Base-by-base conservation (phyloP, 192 early-diverging fungal species). In the Coemansia pectinata region DNA sequence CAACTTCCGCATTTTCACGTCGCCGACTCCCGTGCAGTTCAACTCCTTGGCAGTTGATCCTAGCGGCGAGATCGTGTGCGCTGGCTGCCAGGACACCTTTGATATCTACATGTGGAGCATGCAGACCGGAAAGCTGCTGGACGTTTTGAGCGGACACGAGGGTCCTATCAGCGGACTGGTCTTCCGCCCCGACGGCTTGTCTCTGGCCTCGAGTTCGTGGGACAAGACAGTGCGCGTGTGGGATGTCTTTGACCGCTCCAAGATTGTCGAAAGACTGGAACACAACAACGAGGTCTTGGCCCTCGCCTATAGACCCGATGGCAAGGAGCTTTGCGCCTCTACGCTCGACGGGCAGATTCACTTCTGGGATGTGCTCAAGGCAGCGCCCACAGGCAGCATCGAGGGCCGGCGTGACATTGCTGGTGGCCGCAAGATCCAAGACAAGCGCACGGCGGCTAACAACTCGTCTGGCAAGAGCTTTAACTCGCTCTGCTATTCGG, bases 101-200 rank as follows among this genome's bases (percentile, higher is more conserved):
- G 97, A 98, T 71, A 95, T 99, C 41, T 98, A 89, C 76, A 90
- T 98, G 65, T 99, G 98, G 98, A 94, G 93, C 62, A 94, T 99
- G 69, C 96, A 98, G 74, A 99, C 96, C 0, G 98, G 98, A n/a
- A 94, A 96, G 71, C 84, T 98, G 48, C 82, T 99, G 25, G 98
- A 99, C 73, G 91, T 98, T 60, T 81, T 97, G 23, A 85, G 88
- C 34, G 98, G 97, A 2, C 98, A 99, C 73, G 90, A 93, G 69
- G 98, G 91, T 1, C 97, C 98, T 1, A 88, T 99, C 52, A 91
- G 91, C 63, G 76, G 80, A 5, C 81, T 99, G 57, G 87, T 87
- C 0, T 99, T 99, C 80, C 94, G 92, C 34, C 91, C 94, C 5
- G 85, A 89, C 42, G 94, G 94, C 15, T 86, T 93, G 45, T 75